phyloP scores from a whole-genome alignment of 2,329 filamentous ascomycete species.

The Penicillium psychrosexuale region DNA sequence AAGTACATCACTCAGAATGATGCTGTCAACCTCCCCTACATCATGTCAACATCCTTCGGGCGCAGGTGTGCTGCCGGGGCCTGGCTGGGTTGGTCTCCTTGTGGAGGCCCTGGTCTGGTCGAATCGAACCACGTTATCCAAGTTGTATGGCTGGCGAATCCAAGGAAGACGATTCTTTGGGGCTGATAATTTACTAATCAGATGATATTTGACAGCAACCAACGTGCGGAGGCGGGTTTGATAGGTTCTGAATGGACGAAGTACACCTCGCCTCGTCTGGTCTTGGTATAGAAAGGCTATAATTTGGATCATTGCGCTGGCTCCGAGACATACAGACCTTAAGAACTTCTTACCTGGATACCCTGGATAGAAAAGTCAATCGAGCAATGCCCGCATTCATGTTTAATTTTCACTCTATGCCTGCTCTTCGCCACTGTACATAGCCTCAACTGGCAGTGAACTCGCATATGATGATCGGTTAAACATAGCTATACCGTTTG shows the following conservation, averaged over 20 bases:
- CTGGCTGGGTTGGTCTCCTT: neutral
- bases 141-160: neutral
- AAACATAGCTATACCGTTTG: neutral
- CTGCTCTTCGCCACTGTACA: neutral
- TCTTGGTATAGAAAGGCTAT: neutral
- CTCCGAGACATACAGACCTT: too few relatives aligned
- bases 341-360: neutral
- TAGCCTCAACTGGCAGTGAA: neutral
- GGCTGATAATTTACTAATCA: neutral
- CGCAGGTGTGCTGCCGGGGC: neutral
- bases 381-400: neutral
- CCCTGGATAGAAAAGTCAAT: neutral
- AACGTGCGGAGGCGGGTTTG: neutral
- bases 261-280: neutral
- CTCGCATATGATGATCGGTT: neutral
- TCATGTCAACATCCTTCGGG: neutral
- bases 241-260: neutral
- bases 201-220: neutral
- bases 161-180: neutral
- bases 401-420: neutral
- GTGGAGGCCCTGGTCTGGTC: neutral
- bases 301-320: too few relatives aligned
- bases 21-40: neutral
- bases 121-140: neutral
- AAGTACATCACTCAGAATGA: neutral